Conservation (phyloP, 2,329 filamentous ascomycete genomes). For the Colletotrichum euphorbiae region DNA sequence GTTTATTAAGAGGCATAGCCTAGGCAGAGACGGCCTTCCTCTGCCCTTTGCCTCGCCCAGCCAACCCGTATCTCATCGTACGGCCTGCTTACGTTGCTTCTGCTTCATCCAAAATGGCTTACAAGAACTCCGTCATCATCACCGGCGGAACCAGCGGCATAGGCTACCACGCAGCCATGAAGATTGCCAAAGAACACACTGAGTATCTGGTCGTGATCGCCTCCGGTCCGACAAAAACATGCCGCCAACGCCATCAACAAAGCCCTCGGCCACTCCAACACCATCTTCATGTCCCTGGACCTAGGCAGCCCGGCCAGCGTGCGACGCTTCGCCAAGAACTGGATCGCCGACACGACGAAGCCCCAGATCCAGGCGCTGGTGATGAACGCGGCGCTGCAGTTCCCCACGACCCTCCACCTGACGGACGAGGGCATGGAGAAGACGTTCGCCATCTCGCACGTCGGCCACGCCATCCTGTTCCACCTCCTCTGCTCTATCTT, state of each 20-base stretch:
- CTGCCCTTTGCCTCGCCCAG: background rate
- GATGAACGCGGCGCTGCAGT: constrained; percentile 44
- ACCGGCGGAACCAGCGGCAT: constrained; percentile 60
- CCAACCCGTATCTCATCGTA: background rate
- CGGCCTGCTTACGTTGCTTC: background rate
- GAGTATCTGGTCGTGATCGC: constrained; percentile 56
- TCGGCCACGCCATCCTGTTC: constrained; percentile 63
- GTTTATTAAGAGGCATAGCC: background rate
- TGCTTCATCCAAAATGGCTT: constrained; percentile 4
- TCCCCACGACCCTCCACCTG: constrained; percentile 49
- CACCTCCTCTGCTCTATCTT: constrained; percentile 56
- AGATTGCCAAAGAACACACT: constrained; percentile 54
- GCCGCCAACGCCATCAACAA: constrained; percentile 57
- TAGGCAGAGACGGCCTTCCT: background rate
- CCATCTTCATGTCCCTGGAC: constrained; percentile 56
- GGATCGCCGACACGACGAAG: constrained; percentile 49
- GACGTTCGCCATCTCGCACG: constrained; percentile 62
- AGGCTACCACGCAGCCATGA: constrained; percentile 55
- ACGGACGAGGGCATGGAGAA: constrained; percentile 57
- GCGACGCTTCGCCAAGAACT: constrained; percentile 54
- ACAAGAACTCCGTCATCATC: constrained; percentile 49
- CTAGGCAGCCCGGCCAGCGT: constrained; percentile 54
- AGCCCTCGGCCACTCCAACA: constrained; percentile 53
- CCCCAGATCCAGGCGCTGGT: constrained; percentile 54
- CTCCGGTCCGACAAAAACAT: constrained; percentile 56